These are phyloP conservation scores for Calocera cornea DNA, from an alignment of 768 basidiomycete species.

Conservation along the genomic window DNA sequence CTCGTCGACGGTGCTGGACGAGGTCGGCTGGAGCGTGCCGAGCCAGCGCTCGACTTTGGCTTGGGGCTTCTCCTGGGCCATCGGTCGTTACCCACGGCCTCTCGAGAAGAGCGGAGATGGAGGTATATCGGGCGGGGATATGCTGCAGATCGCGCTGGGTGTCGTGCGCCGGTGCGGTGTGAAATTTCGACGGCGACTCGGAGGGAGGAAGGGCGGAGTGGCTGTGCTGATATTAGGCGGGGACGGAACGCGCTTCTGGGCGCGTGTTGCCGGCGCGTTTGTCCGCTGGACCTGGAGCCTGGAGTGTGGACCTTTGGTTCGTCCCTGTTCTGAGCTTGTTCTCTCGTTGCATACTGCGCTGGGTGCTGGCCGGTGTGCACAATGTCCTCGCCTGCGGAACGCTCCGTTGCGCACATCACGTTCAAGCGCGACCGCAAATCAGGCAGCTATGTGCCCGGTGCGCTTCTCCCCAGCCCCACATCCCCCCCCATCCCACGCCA, in stretches of 20 bases:
- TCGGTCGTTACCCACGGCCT: not conserved
- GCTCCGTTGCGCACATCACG: not conserved
- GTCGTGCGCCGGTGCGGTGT: not conserved
- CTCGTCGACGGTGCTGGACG: not conserved
- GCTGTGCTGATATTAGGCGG: not conserved
- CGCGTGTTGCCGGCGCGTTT: too few species aligned
- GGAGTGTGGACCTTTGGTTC: too few species aligned
- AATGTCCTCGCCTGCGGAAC: not conserved
- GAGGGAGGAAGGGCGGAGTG: not conserved
- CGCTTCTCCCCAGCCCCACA: not conserved
- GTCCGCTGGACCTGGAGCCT: too few species aligned
- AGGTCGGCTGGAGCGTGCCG: not conserved
- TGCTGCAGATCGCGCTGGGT: not conserved
- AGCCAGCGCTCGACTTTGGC: not conserved
- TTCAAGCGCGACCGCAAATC: not conserved
- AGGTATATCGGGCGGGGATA: constrained; percentile 1
- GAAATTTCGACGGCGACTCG: too few species aligned
- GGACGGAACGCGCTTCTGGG: not conserved
- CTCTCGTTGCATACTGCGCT: too few species aligned
- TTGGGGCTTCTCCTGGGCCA: constrained; percentile 1
- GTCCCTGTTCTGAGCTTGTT: too few species aligned
- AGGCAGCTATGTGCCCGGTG: not conserved
- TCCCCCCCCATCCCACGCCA: not conserved
- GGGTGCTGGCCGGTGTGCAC: too few species aligned
- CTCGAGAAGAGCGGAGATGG: constrained; percentile 1